Base-by-base conservation (phyloP, 495 filamentous ascomycete genomes). In the Aspergillus affinis region DNA sequence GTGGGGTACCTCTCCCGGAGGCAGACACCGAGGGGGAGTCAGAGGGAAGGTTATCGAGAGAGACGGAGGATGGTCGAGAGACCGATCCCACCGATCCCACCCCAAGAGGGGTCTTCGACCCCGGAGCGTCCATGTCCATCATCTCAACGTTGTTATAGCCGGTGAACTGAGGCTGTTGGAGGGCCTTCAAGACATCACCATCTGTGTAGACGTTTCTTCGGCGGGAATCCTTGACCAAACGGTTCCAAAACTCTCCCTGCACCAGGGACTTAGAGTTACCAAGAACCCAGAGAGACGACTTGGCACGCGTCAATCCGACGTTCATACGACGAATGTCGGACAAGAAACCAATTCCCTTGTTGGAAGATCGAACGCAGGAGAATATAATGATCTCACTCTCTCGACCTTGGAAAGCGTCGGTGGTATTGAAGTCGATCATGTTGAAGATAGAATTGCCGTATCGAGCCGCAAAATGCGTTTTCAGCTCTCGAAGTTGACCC, bases 291-390 rank as follows among this genome's bases (percentile, higher is more conserved):
- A 98, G 81, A 3, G 92, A 97, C 15, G 90, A 95, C 68, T 96
- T 97, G 12, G 94, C 95, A 80, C 94, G 86, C 8, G 94, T 98
- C 48, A 98, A 78, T 77, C 94, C 94, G 68, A 98, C 94, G 76
- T 98, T 98, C 94, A 98, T 98, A 84, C 94, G 94, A 54, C 94
- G 87, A 68, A 98, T 96, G 76, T 98, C 94, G 48, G 89, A 87
- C 81, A 98, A 87, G 84, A 98, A 98, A 81, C 94, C 94, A 68
- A 98, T 96, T 65, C 95, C 91, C 29, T 92, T 91, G 29, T 86
- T 89, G 17, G 90, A 93, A 32, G 94, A 92, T 74, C 94, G 86
- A 32, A 98, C 94, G 71, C 94, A 98, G 52, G 95, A 98, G 78
- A 98, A 98, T 59, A 98, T 97, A 68, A 98, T 97, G 61, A 98